Base-by-base conservation (phyloP, 495 filamentous ascomycete genomes). In the Aspergillus campestris region DNA sequence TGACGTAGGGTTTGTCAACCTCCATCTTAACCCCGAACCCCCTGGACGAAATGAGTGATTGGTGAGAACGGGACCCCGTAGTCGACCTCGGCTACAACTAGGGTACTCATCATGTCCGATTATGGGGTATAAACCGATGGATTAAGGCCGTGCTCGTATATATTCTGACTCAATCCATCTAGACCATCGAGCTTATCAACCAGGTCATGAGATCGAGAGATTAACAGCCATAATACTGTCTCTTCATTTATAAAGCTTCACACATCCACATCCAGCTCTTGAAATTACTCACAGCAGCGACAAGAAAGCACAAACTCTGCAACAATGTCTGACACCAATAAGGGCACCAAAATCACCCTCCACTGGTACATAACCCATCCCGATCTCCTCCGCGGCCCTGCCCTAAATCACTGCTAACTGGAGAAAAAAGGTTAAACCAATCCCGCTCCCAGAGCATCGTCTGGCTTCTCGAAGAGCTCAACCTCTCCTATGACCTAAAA, bases 401-500 rank as follows among this genome's bases (percentile, higher is more conserved):
- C 27, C 12, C 15, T 15, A 11, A 12, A 11, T 31, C 24, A 2
- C 31, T 11, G 28, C 28, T 40, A 6, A 31, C 33, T 6, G 41
- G 15, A 40, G 33, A 12, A 14, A 31, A 8, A 30, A 69, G 66
- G 66, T 64, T 70, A 33, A 62, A 67, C 35, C 52, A 70, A 55
- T 65, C 64, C 34, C 87, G 90, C 45, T 78, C 86, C 41, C 87
- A 95, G 49, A 82, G 88, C 38, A 85, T 95, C 50, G 71, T 91
- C 35, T 95, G 87, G 88, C 80, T 96, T 34, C 78, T 95, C 40
- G 85, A 92, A 63, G 89, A 92, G 51, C 79, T 92, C 42, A 69
- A 78, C n/a, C 42, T 95, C 27, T 66, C 80, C 38, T 95, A 91
- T 67, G 77, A 86, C 42, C 61, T 95, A 41, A 78, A 87, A 51